Conservation (phyloP, 2,329 filamentous ascomycete genomes). For the Paradendryphiella salina region DNA sequence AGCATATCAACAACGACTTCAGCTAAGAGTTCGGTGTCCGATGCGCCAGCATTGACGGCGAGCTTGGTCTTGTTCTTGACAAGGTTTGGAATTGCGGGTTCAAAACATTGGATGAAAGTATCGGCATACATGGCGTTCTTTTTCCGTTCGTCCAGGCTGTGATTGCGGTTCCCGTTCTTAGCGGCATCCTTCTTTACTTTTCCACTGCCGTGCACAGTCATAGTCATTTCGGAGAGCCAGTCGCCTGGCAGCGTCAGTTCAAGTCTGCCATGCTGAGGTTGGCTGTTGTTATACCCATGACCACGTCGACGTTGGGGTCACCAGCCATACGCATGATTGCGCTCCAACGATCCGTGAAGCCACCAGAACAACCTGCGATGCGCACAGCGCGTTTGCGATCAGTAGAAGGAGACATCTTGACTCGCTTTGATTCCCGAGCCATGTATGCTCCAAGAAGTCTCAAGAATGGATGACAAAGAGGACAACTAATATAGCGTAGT, state of each 20-base stretch:
- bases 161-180: slow-evolving; percentile 36
- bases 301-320: slow-evolving; percentile 33
- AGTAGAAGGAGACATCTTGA: slow-evolving; percentile 18
- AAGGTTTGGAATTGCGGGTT: slow-evolving; percentile 25
- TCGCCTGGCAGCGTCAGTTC: slow-evolving; percentile 20
- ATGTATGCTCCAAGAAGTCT: background rate
- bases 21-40: slow-evolving; percentile 52
- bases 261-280: background rate
- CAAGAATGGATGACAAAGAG: background rate
- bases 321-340: slow-evolving; percentile 41
- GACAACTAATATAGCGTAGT: background rate
- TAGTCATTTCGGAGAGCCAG: slow-evolving; percentile 39
- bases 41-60: slow-evolving; percentile 58
- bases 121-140: slow-evolving; percentile 35
- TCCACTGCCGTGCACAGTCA: slow-evolving; percentile 33
- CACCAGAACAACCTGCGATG: slow-evolving; percentile 45
- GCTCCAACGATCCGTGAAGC: slow-evolving; percentile 46
- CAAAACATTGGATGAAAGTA: slow-evolving; percentile 56
- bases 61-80: slow-evolving; percentile 46
- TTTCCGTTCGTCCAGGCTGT: slow-evolving; percentile 45
- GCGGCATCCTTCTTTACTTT: slow-evolving; percentile 43
- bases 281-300: slow-evolving; percentile 22
- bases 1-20: slow-evolving; percentile 20
- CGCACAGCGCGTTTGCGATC: slow-evolving; percentile 33
- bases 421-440: slow-evolving; percentile 9